Base-by-base conservation (phyloP, 345 rosid genomes). In the Lepidium sativum region DNA sequence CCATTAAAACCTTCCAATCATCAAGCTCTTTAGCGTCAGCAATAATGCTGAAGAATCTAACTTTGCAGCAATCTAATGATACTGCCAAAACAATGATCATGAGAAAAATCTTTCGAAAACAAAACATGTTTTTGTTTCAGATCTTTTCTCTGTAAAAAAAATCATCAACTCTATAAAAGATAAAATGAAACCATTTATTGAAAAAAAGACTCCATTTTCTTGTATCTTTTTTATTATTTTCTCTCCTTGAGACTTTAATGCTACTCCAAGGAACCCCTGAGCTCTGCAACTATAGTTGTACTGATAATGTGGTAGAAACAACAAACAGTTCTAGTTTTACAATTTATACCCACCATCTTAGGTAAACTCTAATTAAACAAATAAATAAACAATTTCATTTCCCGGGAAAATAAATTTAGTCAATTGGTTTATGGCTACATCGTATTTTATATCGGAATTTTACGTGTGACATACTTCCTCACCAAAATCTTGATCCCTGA, bases 181-280 rank as follows among this genome's bases (percentile, higher is more conserved):
- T 39, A 32, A 61, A 45, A 73, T 60, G 58, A 73, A 50, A 73
- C 63, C 69, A 37, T 68, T 67, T 67, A 74, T 62, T 16, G n/a
- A n/a, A 63, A n/a, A 67, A 43, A 37, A 39, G 29, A 20, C 14
- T 9, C 64, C 13, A 5, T 54, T 10, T 5, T 11, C 52, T 41
- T 60, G 3, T 4, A n/a, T n/a, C n/a, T n/a, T n/a, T n/a, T n/a
- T n/a, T n/a, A n/a, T n/a, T n/a, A n/a, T 45, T 17, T 49, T 39
- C 32, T 47, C 14, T 42, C 31, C 37, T 49, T 33, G 3, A 68
- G 79, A 56, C 99, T 90, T 94, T 64, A 94, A 86, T 94, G 97
- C 95, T 84, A 94, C 99, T 94, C 97, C 97, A 94, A 88, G 99
- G 86, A 86, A 94, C 87, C 97, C 92, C 92, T 90, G 96, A 84